phyloP scores from a whole-genome alignment of 2,329 filamentous ascomycete species.

The Sphaerulina vaccinii region DNA sequence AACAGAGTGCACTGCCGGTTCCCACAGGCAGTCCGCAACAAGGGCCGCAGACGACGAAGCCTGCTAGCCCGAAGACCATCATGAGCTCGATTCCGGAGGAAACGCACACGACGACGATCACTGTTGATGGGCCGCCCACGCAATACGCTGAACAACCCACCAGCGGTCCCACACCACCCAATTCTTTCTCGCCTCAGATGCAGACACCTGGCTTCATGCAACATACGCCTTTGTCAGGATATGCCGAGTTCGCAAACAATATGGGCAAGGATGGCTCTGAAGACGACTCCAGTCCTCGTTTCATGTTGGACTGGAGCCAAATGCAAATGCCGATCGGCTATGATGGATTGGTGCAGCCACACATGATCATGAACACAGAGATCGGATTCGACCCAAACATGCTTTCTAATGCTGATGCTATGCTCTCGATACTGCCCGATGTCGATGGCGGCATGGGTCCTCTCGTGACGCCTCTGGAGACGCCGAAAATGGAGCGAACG shows the following conservation, averaged over 20 bases:
- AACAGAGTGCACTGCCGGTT: constrained; percentile 10
- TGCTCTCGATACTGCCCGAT: constrained; percentile 49
- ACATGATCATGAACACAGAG: constrained; percentile 46
- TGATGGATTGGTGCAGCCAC: constrained; percentile 45
- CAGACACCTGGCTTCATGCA: constrained; percentile 39
- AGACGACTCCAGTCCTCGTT: constrained; percentile 45
- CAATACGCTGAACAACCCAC: constrained; percentile 45
- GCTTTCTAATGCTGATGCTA: constrained; percentile 43
- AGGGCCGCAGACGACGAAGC: constrained; percentile 35
- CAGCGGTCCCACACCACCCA: constrained; percentile 35
- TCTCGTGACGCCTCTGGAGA: constrained; percentile 48
- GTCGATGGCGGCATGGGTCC: constrained; percentile 40
- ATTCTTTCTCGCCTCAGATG: constrained; percentile 25
- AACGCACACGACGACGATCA: constrained; percentile 29
- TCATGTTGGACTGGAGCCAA: constrained; percentile 51
- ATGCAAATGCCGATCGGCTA: constrained; percentile 48
- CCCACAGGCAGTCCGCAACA: constrained; percentile 35
- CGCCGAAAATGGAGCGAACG: constrained; percentile 47
- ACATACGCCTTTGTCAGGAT: constrained; percentile 48
- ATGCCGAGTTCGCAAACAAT: constrained; percentile 44
- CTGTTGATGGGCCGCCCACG: constrained; percentile 38
- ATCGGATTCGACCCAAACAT: constrained; percentile 46
- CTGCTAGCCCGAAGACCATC: constrained; percentile 33
- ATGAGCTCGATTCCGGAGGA: constrained; percentile 31
- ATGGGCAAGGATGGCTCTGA: constrained; percentile 43